Conservation (phyloP, 2,329 filamentous ascomycete species). For the Ophiocordyceps sinensis region DNA sequence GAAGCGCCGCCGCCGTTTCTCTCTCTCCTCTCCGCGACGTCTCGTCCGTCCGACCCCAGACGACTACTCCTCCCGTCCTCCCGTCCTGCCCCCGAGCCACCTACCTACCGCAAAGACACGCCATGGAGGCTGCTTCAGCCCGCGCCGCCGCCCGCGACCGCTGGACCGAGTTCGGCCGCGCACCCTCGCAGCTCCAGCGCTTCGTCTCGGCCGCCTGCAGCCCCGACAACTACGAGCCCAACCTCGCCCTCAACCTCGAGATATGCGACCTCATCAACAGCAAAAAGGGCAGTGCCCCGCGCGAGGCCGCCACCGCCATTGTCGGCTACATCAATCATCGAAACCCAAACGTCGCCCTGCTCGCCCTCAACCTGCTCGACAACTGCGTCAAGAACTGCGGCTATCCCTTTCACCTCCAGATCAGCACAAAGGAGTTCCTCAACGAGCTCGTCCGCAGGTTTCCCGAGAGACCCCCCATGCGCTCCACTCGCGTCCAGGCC, state of each 20-base stretch:
- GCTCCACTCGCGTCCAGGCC: constrained; percentile 73
- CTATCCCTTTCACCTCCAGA: constrained; percentile 96
- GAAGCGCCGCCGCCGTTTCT: too few species aligned
- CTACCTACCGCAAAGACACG: not conserved
- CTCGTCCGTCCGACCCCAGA: too few species aligned
- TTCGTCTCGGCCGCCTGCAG: constrained; percentile 95
- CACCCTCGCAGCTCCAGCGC: constrained; percentile 77
- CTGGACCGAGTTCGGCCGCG: constrained; percentile 68
- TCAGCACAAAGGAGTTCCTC: constrained; percentile 96
- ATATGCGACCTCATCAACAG: constrained; percentile 92
- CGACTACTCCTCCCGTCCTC: not conserved
- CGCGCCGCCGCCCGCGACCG: constrained; percentile 91
- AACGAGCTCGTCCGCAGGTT: constrained; percentile 96
- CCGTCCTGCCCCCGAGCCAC: not conserved
- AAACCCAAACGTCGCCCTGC: constrained; percentile 85
- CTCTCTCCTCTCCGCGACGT: not conserved
- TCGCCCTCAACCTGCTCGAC: constrained; percentile 84
- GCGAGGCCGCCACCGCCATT: constrained; percentile 86
- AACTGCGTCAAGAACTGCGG: constrained; percentile 99
- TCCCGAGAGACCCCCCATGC: constrained; percentile 79
- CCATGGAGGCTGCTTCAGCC: constrained; percentile 88
- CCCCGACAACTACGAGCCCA: constrained; percentile 94
- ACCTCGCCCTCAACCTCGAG: constrained; percentile 90
- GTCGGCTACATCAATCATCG: constrained; percentile 93
- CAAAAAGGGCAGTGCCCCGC: constrained; percentile 90